phyloP scores from a whole-genome alignment of 768 basidiomycete genomes.

The Lactarius pseudohatsudake region DNA sequence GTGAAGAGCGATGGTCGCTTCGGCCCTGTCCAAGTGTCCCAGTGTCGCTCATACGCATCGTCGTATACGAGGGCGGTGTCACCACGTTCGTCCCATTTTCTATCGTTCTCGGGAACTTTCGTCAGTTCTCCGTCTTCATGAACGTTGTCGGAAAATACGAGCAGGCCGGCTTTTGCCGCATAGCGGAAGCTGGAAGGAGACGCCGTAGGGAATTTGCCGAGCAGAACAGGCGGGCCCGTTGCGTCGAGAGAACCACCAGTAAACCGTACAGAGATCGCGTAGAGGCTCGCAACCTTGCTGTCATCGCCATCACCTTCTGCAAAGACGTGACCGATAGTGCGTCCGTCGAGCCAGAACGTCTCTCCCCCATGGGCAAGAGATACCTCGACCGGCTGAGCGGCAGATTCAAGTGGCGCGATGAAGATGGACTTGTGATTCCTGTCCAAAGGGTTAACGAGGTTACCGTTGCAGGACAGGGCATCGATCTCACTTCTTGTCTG shows the following conservation, averaged over 20 bases:
- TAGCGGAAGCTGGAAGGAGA: slow-evolving; percentile 72
- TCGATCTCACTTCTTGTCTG: slow-evolving; percentile 64
- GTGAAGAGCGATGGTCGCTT: slow-evolving; percentile 75
- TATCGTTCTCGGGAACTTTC: slow-evolving; percentile 66
- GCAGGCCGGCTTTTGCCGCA: slow-evolving; percentile 49
- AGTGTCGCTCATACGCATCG: slow-evolving; percentile 48
- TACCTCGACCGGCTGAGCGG: slow-evolving; percentile 51
- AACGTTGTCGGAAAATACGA: slow-evolving; percentile 87
- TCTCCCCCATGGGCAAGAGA: slow-evolving; percentile 69
- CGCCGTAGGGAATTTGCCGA: slow-evolving; percentile 69
- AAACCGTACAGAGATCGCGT: slow-evolving; percentile 56
- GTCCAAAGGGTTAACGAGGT: slow-evolving; percentile 2
- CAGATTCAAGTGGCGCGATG: slow-evolving; percentile 57
- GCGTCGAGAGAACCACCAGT: slow-evolving; percentile 37
- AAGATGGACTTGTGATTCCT: slow-evolving; percentile 73
- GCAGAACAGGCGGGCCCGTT: slow-evolving; percentile 43
- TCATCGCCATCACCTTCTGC: slow-evolving; percentile 43
- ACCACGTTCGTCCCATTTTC: slow-evolving; percentile 70
- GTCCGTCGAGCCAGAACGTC: slow-evolving; percentile 73
- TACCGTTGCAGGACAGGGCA: neutral
- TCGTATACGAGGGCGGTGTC: slow-evolving; percentile 60
- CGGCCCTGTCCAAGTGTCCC: slow-evolving; percentile 68
- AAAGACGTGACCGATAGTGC: slow-evolving; percentile 70
- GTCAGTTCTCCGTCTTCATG: slow-evolving; percentile 73
- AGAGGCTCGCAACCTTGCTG: slow-evolving; percentile 51